These are phyloP conservation scores for Blastobotrys elegans DNA, from an alignment of 1,139 yeast species.

Conservation along the genomic window DNA sequence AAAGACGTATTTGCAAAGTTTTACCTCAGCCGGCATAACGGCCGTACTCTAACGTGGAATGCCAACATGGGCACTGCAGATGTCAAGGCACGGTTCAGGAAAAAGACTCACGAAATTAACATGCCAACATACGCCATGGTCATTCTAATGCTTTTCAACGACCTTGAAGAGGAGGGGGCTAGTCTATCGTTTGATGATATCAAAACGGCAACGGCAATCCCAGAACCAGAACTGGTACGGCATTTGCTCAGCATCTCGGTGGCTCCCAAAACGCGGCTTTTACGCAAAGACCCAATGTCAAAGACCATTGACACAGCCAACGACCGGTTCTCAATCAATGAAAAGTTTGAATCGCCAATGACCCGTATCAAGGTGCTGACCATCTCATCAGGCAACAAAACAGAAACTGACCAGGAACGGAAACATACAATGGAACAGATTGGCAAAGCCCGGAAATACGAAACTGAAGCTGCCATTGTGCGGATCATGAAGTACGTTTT, in stretches of 20 bases:
- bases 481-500: constrained; percentile 61
- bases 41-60: constrained; percentile 77
- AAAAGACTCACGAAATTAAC: constrained; percentile 70
- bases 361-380: constrained; percentile 75
- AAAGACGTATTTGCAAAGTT: constrained; percentile 42
- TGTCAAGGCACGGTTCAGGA: constrained; percentile 45
- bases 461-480: constrained; percentile 84
- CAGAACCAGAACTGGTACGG: constrained; percentile 64
- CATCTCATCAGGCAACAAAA: constrained; percentile 44
- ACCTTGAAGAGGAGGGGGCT: constrained; percentile 43
- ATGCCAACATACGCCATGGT: constrained; percentile 79
- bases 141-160: constrained; percentile 67
- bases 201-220: constrained; percentile 61
- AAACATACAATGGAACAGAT: constrained; percentile 39
- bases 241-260: constrained; percentile 82
- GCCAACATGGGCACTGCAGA: constrained; percentile 77
- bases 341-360: constrained; percentile 64
- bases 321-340: constrained; percentile 68
- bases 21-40: constrained; percentile 62
- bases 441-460: constrained; percentile 49
- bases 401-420: constrained; percentile 40
- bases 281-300: constrained; percentile 69
- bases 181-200: constrained; percentile 59
- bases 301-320: constrained; percentile 54
- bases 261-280: constrained; percentile 72